These are phyloP conservation scores for Rhododendron vialii DNA, from an alignment of 148 eudicot genomes.

Conservation along the genomic window DNA sequence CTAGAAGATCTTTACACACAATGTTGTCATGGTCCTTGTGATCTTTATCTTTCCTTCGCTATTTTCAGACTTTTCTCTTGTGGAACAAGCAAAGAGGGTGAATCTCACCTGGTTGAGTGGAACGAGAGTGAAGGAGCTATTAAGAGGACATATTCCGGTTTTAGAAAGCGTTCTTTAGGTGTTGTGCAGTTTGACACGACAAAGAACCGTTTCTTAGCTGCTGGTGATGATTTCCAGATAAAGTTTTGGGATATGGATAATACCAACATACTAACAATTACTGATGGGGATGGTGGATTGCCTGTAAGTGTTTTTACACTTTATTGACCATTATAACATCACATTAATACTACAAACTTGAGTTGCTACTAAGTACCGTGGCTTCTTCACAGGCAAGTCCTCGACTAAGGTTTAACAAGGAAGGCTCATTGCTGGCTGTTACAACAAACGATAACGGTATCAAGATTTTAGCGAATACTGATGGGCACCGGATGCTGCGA, in stretches of 20 bases:
- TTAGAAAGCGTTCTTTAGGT: conserved; percentile 55
- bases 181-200: conserved; percentile 74
- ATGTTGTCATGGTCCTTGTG: not conserved
- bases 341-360: not conserved
- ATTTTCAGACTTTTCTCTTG: conserved; percentile 56
- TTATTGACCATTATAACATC: not conserved
- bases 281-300: conserved; percentile 56
- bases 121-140: conserved; percentile 62
- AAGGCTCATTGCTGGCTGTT: conserved; percentile 58
- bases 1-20: not conserved
- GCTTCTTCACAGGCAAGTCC: conserved; percentile 51
- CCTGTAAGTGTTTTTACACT: conserved; percentile 35
- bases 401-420: conserved; percentile 56
- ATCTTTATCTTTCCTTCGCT: not conserved
- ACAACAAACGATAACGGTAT: conserved; percentile 58
- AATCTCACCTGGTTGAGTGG: conserved; percentile 72
- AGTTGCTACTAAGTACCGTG: not conserved
- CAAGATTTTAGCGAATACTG: conserved; percentile 49
- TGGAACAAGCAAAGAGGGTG: conserved; percentile 73
- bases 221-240: conserved; percentile 65
- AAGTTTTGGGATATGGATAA: conserved; percentile 78
- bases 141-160: conserved; percentile 54
- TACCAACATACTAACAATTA: conserved; percentile 36
- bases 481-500: conserved; percentile 56
- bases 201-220: conserved; percentile 63